Conservation (phyloP, 2,329 filamentous ascomycete genomes). For the Venturia oleaginea region DNA sequence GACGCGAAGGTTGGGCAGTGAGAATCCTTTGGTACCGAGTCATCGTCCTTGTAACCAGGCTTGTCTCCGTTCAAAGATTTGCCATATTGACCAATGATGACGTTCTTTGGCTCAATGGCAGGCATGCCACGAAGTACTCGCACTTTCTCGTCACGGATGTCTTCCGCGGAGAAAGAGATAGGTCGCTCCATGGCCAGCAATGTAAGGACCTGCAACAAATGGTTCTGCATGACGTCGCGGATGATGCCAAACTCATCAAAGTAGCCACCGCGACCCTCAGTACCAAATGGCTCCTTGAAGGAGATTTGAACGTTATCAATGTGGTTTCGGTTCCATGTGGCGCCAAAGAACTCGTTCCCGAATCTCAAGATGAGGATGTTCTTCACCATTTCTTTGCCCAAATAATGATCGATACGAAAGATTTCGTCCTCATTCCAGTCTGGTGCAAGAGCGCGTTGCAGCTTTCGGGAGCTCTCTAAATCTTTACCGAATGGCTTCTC, state of each 20-base stretch:
- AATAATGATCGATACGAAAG: constrained; percentile 98
- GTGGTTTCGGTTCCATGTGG: constrained; percentile 98
- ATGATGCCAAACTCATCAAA: constrained; percentile 99
- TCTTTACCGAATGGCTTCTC: constrained; percentile 99
- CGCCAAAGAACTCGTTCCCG: constrained; percentile 96
- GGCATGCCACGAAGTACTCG: constrained; percentile 90
- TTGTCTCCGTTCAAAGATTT: constrained; percentile 93
- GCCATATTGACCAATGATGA: constrained; percentile 98
- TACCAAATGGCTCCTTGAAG: constrained; percentile 99
- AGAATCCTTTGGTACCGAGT: constrained; percentile 94
- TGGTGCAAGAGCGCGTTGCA: constrained; percentile 88
- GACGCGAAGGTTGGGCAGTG: constrained; percentile 97
- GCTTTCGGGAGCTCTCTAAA: constrained; percentile 81
- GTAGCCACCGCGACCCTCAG: constrained; percentile 94
- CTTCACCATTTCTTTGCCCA: constrained; percentile 99
- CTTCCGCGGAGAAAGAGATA: constrained; percentile 95
- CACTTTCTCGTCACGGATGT: constrained; percentile 93
- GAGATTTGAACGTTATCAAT: constrained; percentile 99
- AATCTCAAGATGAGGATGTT: constrained; percentile 97
- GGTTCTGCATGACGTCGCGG: constrained; percentile 99
- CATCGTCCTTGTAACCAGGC: constrained; percentile 96
- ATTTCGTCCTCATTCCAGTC: constrained; percentile 99
- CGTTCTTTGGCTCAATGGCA: constrained; percentile 95
- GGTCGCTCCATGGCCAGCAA: constrained; percentile 96
- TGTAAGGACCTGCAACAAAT: constrained; percentile 91